Evolutionary conservation across 108 stramenopile genomes (phyloP).

Genomic region (Fragilaria crotonensis): DNA sequence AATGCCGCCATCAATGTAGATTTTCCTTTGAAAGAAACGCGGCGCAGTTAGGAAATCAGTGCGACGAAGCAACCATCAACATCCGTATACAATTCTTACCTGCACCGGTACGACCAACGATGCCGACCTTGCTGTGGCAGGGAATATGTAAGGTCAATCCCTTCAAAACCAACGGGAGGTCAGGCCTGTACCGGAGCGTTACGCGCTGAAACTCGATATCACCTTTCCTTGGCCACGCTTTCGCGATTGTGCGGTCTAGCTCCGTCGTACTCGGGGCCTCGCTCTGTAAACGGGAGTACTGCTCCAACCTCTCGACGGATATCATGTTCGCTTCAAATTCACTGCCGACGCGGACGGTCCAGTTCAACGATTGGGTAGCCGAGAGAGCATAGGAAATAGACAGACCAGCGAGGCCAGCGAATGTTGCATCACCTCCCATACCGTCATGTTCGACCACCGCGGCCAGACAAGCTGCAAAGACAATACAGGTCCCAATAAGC

Average conservation of each 20-base stretch:
- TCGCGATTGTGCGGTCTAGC: slow-evolving; percentile 16
- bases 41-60: slow-evolving; percentile 4
- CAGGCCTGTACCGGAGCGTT: slow-evolving; percentile 63
- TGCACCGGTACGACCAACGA: slow-evolving; percentile 35
- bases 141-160: slow-evolving; percentile 54
- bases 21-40: slow-evolving; percentile 16
- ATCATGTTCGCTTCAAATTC: slow-evolving; percentile 88
- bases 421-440: slow-evolving; percentile 15
- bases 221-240: slow-evolving; percentile 63
- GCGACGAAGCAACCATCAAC: neutral
- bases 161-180: slow-evolving; percentile 73
- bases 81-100: neutral
- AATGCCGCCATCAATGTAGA: slow-evolving; percentile 61
- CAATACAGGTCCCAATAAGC: slow-evolving; percentile 62
- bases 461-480: slow-evolving; percentile 42
- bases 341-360: slow-evolving; percentile 80
- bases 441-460: slow-evolving; percentile 43
- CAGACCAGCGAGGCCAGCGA: slow-evolving; percentile 85
- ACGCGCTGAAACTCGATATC: slow-evolving; percentile 49
- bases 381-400: slow-evolving; percentile 80
- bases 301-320: slow-evolving; percentile 67
- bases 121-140: slow-evolving; percentile 39
- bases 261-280: slow-evolving; percentile 34
- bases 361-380: slow-evolving; percentile 86
- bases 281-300: slow-evolving; percentile 43